Conservation (phyloP, 352 stramenopile genomes). For the Phytophthora cryptogea region DNA sequence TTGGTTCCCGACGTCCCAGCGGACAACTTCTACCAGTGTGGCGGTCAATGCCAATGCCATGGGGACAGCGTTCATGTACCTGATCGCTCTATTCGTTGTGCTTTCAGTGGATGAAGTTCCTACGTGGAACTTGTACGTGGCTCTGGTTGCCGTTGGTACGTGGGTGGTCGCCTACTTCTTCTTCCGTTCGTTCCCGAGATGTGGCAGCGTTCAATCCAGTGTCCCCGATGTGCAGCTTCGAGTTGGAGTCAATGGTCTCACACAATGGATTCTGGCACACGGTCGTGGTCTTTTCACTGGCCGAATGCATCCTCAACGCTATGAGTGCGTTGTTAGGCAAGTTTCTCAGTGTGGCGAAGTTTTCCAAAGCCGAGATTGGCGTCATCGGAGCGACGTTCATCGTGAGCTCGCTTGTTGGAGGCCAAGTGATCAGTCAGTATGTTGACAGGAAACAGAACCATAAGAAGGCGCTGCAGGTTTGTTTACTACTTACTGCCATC, state of each 20-base stretch:
- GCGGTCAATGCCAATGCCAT: conserved; percentile 72
- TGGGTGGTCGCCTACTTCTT: conserved; percentile 33
- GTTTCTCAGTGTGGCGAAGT: conserved; percentile 64
- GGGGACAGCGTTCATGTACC: conserved; percentile 64
- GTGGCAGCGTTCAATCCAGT: conserved; percentile 44
- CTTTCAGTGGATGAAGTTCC: conserved; percentile 31
- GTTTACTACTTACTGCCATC: conserved; percentile 50
- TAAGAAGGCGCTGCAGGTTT: conserved; percentile 61
- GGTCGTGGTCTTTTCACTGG: conserved; percentile 62
- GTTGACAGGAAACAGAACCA: conserved; percentile 68
- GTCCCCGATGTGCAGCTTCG: conserved; percentile 59
- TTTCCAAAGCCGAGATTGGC: conserved; percentile 66
- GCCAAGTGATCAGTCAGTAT: conserved; percentile 69
- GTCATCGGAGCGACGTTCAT: conserved; percentile 74
- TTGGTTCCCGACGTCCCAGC: conserved; percentile 70
- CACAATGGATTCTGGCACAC: conserved; percentile 71
- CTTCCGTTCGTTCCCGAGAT: conserved; percentile 57
- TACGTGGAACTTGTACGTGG: conserved; percentile 57
- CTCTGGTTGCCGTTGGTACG: conserved; percentile 32
- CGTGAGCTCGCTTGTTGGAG: conserved; percentile 66
- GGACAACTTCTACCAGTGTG: conserved; percentile 66
- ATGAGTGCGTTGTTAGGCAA: conserved; percentile 77
- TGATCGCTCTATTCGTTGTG: conserved; percentile 55
- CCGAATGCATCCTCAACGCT: conserved; percentile 70
- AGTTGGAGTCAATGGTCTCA: conserved; percentile 71